These are phyloP conservation scores for Trichoderma semiorbis DNA, from an alignment of 2,329 filamentous ascomycete genomes.

Conservation along the genomic window DNA sequence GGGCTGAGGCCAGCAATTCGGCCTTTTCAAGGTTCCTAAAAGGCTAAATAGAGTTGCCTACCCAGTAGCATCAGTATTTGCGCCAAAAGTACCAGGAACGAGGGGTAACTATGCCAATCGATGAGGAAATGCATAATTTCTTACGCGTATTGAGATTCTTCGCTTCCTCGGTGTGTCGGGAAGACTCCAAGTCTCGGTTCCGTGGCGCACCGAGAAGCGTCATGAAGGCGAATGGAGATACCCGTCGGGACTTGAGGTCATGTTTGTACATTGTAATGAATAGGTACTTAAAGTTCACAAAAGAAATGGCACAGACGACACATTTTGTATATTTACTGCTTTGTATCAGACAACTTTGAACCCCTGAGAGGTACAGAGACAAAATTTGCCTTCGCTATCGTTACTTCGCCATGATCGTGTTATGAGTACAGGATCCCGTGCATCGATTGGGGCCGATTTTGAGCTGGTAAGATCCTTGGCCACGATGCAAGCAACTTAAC, in stretches of 20 bases:
- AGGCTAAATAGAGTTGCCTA: background rate
- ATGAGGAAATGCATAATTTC: background rate
- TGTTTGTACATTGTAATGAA: background rate
- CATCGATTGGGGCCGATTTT: no score
- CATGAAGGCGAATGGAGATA: background rate
- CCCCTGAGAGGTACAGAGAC: no score
- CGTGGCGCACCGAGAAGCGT: background rate
- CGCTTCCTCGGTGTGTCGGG: accelerated
- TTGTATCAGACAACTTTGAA: background rate
- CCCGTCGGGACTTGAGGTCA: background rate
- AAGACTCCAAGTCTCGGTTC: background rate
- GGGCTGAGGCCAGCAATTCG: background rate
- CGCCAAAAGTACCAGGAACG: background rate
- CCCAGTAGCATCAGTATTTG: background rate
- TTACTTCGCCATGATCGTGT: no score
- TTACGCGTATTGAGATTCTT: background rate
- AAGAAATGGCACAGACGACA: background rate
- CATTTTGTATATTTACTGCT: background rate
- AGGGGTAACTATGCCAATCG: background rate
- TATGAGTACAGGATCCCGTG: no score
- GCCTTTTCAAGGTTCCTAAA: background rate
- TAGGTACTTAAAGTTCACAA: background rate
- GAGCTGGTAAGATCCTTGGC: no score
- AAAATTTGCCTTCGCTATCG: no score
- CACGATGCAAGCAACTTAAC: no score